These are phyloP conservation scores for Lactarius sanguifluus DNA, from an alignment of 768 basidiomycete species.

Conservation along the genomic window DNA sequence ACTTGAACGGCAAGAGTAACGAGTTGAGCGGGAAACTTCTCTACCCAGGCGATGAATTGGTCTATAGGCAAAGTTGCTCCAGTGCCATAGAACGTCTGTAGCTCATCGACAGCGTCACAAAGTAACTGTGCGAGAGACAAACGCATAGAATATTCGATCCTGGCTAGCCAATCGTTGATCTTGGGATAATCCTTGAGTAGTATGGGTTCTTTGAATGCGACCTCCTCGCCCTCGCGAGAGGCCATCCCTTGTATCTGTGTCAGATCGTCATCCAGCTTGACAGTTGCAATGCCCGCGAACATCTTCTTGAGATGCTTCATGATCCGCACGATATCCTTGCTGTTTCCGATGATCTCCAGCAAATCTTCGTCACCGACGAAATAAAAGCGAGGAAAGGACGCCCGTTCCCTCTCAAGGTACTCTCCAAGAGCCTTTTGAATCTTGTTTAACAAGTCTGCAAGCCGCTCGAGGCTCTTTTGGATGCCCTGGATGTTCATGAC, in stretches of 20 bases:
- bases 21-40: slow-evolving; percentile 92
- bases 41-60: slow-evolving; percentile 86
- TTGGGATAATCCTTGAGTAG: slow-evolving; percentile 90
- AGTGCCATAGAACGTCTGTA: slow-evolving; percentile 77
- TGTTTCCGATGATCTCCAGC: slow-evolving; percentile 98
- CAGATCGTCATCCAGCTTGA: slow-evolving; percentile 83
- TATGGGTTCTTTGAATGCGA: slow-evolving; percentile 80
- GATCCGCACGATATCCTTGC: slow-evolving; percentile 95
- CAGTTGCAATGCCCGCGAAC: slow-evolving; percentile 96
- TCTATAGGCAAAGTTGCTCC: slow-evolving; percentile 58
- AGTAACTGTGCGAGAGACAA: slow-evolving; percentile 82
- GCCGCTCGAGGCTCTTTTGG: slow-evolving; percentile 95
- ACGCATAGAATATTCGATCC: slow-evolving; percentile 91
- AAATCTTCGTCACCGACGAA: slow-evolving; percentile 99
- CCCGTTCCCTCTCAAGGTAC: slow-evolving; percentile 95
- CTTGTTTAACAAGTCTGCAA: slow-evolving; percentile 94
- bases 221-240: slow-evolving; percentile 94
- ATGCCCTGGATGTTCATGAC: slow-evolving; percentile 95
- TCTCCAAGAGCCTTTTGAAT: slow-evolving; percentile 99
- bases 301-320: slow-evolving; percentile 99
- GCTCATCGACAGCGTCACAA: slow-evolving; percentile 73
- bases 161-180: slow-evolving; percentile 98
- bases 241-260: slow-evolving; percentile 91
- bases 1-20: slow-evolving; percentile 95
- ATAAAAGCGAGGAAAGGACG: slow-evolving; percentile 99